Conservation (phyloP, 805 yeast species). For the Komagataella pseudopastoris region DNA sequence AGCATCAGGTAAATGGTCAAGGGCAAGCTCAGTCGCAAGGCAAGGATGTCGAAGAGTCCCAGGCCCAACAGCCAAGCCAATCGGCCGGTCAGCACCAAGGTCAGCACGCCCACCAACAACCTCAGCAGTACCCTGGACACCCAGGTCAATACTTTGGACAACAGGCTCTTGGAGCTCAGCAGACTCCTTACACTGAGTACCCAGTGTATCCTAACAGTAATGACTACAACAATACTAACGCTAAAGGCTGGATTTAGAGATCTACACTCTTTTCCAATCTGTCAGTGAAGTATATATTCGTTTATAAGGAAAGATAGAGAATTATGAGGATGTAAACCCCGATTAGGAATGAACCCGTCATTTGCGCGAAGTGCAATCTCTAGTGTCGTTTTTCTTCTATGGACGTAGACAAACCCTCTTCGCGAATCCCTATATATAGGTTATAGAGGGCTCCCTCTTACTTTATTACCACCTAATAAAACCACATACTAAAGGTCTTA, state of each 20-base stretch:
- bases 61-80: constrained; percentile 4
- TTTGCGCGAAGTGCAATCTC: neutral
- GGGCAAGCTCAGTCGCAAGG: constrained; percentile 4
- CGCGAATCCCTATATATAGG: neutral
- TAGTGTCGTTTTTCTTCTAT: neutral
- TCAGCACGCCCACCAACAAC: constrained; percentile 7
- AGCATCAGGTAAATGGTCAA: constrained; percentile 4
- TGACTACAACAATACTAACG: constrained; percentile 1
- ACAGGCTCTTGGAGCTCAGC: constrained; percentile 2
- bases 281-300: neutral
- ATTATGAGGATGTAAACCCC: neutral
- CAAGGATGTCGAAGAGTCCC: constrained; percentile 10
- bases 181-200: constrained; percentile 2
- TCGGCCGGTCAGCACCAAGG: constrained; percentile 6
- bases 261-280: neutral
- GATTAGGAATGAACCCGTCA: neutral
- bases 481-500: neutral
- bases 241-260: neutral
- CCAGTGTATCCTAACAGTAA: constrained; percentile 1
- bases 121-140: constrained; percentile 1
- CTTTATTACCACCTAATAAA: neutral
- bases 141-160: constrained; percentile 2
- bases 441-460: neutral
- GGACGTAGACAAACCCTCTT: neutral
- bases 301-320: neutral